Percentiles rank a stretch among this genome's conserved stretches.
Evolutionary conservation across 495 filamentous ascomycete species (phyloP).

Genomic region (Polyplosphaeria fusca): DNA sequence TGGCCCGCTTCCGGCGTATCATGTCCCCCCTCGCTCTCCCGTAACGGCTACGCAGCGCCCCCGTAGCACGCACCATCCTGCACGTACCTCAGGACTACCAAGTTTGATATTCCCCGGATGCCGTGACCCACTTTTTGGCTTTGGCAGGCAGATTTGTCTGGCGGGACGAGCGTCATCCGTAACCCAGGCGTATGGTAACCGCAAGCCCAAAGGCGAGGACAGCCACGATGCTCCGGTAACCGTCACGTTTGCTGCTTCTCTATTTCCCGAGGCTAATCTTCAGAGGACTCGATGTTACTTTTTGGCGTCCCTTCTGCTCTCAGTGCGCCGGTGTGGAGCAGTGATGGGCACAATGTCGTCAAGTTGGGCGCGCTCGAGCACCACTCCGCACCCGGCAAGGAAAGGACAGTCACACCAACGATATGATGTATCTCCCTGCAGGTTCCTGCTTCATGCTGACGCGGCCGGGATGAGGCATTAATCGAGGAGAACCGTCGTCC

Average conservation of each 20-base stretch:
- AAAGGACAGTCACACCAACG: no score
- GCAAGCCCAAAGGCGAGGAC: background rate
- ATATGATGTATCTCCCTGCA: no score
- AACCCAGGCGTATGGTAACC: slow-evolving; percentile 10
- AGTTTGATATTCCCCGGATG: slow-evolving; percentile 3
- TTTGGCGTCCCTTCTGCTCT: no score
- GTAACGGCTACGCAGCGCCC: slow-evolving; percentile 1
- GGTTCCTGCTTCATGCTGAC: slow-evolving; percentile 24
- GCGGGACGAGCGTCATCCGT: background rate
- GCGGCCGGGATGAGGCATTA: slow-evolving; percentile 9
- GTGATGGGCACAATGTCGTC: no score
- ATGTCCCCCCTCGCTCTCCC: slow-evolving; percentile 1
- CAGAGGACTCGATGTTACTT: no score
- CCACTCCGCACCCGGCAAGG: no score
- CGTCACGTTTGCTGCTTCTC: no score
- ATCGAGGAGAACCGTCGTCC: background rate
- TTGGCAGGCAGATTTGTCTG: background rate
- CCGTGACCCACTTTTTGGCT: slow-evolving; percentile 8
- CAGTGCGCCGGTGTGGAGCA: no score
- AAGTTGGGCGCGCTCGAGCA: no score
- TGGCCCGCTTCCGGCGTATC: no score
- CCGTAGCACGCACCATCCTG: slow-evolving; percentile 7
- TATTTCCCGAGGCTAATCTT: no score
- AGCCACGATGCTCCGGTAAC: no score
- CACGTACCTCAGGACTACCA: background rate